Conservation (phyloP, 768 basidiomycete species). For the Gautieria morchelliformis region DNA sequence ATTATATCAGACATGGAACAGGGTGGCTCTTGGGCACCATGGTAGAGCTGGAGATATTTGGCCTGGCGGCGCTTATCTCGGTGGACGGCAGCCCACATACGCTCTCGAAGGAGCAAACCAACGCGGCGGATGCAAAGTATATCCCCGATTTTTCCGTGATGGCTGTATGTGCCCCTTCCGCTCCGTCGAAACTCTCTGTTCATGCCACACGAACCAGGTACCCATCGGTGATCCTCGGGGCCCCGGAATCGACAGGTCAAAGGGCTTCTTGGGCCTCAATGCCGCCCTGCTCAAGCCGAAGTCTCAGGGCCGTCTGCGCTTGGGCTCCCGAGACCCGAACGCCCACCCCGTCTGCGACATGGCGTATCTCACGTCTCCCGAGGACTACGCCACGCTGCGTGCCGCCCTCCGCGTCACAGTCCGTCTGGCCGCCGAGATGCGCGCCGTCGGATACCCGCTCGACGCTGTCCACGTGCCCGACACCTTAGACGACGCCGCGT, state of each 20-base stretch:
- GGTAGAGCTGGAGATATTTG: no score
- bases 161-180: conserved; percentile 10
- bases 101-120: conserved; percentile 4
- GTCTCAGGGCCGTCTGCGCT: conserved; percentile 22
- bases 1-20: conserved; percentile 24
- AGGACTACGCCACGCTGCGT: no score
- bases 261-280: neutral
- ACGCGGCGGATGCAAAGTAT: conserved; percentile 16
- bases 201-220: no score
- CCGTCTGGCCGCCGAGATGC: conserved; percentile 18
- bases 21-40: no score
- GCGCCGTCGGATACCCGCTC: conserved; percentile 17
- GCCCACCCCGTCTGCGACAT: conserved; percentile 23
- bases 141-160: conserved; percentile 33
- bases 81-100: neutral
- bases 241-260: no score
- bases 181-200: neutral
- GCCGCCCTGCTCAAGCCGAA: conserved; percentile 14
- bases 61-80: conserved; percentile 20
- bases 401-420: conserved; percentile 10
- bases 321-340: conserved; percentile 23
- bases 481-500: conserved; percentile 19
- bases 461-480: conserved; percentile 19
- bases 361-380: conserved; percentile 7
- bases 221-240: neutral